Percentiles rank a stretch among this genome's conserved stretches.
Evolutionary conservation across 305 asterid genomes (phyloP).

Genomic region (Andrographis paniculata): DNA sequence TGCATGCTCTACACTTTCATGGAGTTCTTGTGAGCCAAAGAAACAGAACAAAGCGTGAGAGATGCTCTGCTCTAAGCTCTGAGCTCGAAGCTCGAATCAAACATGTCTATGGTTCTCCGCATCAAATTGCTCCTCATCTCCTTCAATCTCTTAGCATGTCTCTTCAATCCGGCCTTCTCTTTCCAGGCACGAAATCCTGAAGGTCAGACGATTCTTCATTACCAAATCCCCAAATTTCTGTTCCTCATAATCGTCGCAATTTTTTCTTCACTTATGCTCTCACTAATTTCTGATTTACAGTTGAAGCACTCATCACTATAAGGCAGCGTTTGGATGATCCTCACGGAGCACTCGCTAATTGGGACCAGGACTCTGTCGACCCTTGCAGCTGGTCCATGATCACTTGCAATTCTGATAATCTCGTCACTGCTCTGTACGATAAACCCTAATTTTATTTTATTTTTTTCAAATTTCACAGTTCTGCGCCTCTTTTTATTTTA

Average conservation of each 20-base stretch:
- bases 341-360: conserved; percentile 72
- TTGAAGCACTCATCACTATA: conserved; percentile 65
- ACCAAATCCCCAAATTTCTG: conserved; percentile 5
- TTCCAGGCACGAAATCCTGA: conserved; percentile 76
- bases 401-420: conserved; percentile 78
- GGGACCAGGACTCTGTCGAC: conserved; percentile 94
- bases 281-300: too few relatives aligned
- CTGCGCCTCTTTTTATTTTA: not conserved
- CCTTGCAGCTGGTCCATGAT: conserved; percentile 98
- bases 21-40: too few relatives aligned
- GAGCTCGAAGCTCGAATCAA: conserved; percentile 11
- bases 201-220: conserved; percentile 31
- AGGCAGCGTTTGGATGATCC: conserved; percentile 61
- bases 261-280: conserved; percentile 1
- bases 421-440: conserved; percentile 76
- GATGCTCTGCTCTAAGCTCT: not conserved
- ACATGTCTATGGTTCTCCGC: too few relatives aligned
- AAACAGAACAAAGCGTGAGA: too few relatives aligned
- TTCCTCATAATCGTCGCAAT: not conserved
- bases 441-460: conserved; percentile 20
- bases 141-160: conserved; percentile 29
- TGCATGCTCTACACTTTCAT: too few relatives aligned
- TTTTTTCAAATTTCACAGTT: not conserved
- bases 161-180: conserved; percentile 26
- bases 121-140: conserved; percentile 15